These are phyloP conservation scores for Rhypophila decipiens DNA, from an alignment of 495 filamentous ascomycete genomes.

Conservation along the genomic window DNA sequence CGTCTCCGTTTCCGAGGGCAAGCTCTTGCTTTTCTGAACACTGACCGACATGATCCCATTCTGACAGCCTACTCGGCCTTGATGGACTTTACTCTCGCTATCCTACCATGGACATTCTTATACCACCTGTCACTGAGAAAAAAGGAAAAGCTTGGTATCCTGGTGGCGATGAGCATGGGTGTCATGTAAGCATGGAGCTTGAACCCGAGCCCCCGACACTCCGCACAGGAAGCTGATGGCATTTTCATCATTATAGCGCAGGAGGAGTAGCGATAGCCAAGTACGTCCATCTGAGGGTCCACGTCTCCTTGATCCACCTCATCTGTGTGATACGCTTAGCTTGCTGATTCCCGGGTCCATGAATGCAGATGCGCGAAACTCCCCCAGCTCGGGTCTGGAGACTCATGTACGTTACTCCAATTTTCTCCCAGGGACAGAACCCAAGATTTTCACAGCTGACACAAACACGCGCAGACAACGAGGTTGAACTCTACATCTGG, in stretches of 20 bases:
- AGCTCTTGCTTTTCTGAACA: no score
- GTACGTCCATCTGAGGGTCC: no score
- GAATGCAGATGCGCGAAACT: slow-evolving; percentile 4
- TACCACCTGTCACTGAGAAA: slow-evolving; percentile 18
- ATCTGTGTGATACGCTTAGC: no score
- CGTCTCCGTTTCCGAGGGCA: no score
- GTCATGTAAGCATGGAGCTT: background rate
- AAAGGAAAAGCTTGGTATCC: slow-evolving; percentile 25
- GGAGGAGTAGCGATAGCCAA: slow-evolving; percentile 5
- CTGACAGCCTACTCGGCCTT: slow-evolving; percentile 15
- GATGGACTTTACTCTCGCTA: slow-evolving; percentile 22
- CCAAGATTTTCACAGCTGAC: no score
- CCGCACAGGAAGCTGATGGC: background rate
- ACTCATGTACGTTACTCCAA: slow-evolving; percentile 1
- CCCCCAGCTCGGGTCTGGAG: slow-evolving; percentile 2
- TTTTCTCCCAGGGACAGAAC: background rate
- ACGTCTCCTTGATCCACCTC: no score
- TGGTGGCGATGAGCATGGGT: slow-evolving; percentile 27
- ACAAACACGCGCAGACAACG: background rate
- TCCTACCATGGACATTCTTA: slow-evolving; percentile 24
- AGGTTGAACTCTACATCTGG: slow-evolving; percentile 5
- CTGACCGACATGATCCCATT: background rate
- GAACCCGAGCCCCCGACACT: background rate
- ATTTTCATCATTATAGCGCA: background rate
- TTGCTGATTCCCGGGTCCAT: no score